Evolutionary conservation across 1,284 basidiomycete genomes (phyloP), one percentile per base, ranked within the genome.

Genomic region (Rhodotorula sp.): DNA sequence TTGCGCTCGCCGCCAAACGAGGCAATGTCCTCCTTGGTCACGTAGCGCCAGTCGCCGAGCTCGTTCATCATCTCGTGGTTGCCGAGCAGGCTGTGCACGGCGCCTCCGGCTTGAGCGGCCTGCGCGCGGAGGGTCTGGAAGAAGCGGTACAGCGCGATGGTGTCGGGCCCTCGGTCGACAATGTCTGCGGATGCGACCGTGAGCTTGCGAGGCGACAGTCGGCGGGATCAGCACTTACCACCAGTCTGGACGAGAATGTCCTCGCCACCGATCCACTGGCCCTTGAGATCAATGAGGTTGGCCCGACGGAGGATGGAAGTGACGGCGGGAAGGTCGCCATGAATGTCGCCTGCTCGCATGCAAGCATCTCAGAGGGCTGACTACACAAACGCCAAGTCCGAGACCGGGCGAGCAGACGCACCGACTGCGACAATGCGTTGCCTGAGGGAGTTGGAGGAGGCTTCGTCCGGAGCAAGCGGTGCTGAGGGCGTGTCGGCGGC

Each of bases 81-180:
- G n/a, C 94, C 94, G 42, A 96, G 82, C 69, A 92, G 85, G 3
- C 59, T 61, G 45, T 21, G 80, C 17, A 97, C 85, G 14, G 84
- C 85, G 0, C 91, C 93, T 2, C 92, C 92, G 10, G 81, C 84
- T 1, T 81, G 81, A 2, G 82, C 80, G 2, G 93, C 93, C 81
- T 96, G 88, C 14, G 83, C 85, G n/a, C 93, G 87, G 19, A 97
- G 85, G 57, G 83, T 83, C 71, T 93, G 91, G 88, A 97, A 91
- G 85, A 90, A 88, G 49, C 84, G 78, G 80, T 91, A 96, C 34
- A 96, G 85, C 64, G 88, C 86, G 61, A 93, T 90, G 0, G 93
- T 94, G 81, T 94, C 91, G 56, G 90, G 89, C 1, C 93, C 93
- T 77, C 91, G 59, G 60, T 95, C 93, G 73, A 96, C 90, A 58